These are phyloP conservation scores for Cubamyces sp. DNA, from an alignment of 768 basidiomycete genomes.

Conservation along the genomic window DNA sequence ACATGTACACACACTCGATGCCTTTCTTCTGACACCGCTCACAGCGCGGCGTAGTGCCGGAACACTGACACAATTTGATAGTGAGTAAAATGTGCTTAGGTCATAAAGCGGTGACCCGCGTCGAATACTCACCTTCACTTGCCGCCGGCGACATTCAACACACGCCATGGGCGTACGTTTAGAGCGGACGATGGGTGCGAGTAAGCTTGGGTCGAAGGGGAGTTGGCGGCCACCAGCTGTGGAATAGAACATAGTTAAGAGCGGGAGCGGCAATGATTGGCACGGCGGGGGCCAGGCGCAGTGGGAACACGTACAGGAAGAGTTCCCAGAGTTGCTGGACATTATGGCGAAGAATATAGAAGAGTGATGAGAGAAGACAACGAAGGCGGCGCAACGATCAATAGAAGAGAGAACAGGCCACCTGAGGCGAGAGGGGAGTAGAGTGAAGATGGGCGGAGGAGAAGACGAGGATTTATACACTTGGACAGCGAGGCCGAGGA, in stretches of 20 bases:
- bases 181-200: slow-evolving; percentile 34
- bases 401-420: background rate
- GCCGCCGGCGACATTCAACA: slow-evolving; percentile 53
- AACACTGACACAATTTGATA: slow-evolving; percentile 26
- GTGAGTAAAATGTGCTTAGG: background rate
- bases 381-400: background rate
- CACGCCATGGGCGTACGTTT: slow-evolving; percentile 58
- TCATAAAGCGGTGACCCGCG: background rate
- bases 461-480: slow-evolving; percentile 28
- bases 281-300: background rate
- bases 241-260: background rate
- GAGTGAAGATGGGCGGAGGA: slow-evolving; percentile 11
- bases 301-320: slow-evolving; percentile 3
- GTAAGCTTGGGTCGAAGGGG: slow-evolving; percentile 24
- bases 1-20: slow-evolving; percentile 46
- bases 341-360: background rate
- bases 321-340: slow-evolving; percentile 3
- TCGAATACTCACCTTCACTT: slow-evolving; percentile 51
- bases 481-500: background rate
- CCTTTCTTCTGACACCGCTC: slow-evolving; percentile 45
- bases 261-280: background rate
- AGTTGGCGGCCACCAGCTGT: background rate
- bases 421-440: slow-evolving; percentile 19
- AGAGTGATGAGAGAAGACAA: background rate
- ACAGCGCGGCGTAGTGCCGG: slow-evolving; percentile 37